These are phyloP conservation scores for Thyridium curvatum DNA, from an alignment of 2,329 filamentous ascomycete genomes.

Conservation along the genomic window DNA sequence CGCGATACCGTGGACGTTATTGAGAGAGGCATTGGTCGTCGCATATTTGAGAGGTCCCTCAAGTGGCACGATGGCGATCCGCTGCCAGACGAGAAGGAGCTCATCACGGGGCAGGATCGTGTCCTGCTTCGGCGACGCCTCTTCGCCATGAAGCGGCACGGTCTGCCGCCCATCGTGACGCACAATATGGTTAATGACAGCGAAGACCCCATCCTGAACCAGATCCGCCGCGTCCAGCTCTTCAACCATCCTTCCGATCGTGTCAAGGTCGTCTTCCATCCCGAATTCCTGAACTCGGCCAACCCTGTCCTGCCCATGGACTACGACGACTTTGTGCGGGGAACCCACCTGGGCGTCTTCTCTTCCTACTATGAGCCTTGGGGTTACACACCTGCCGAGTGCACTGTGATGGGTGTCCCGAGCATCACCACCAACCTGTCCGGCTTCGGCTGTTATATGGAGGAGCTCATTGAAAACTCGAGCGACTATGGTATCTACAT, in stretches of 20 bases:
- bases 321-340: constrained; percentile 97
- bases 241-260: constrained; percentile 95
- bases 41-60: constrained; percentile 89
- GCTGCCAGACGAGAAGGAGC: constrained; percentile 92
- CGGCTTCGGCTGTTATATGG: constrained; percentile 99
- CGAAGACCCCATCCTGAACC: constrained; percentile 92
- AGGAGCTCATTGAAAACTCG: constrained; percentile 96
- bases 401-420: constrained; percentile 97
- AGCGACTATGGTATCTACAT: constrained; percentile 99
- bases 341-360: constrained; percentile 93
- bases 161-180: constrained; percentile 89
- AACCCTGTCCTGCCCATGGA: constrained; percentile 94
- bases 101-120: constrained; percentile 86
- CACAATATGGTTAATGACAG: constrained; percentile 97
- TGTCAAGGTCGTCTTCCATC: constrained; percentile 97
- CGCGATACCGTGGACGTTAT: constrained; percentile 91
- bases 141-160: constrained; percentile 93
- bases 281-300: constrained; percentile 91
- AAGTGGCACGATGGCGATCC: constrained; percentile 94
- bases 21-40: constrained; percentile 84
- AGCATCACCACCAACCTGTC: constrained; percentile 98
- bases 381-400: constrained; percentile 97
- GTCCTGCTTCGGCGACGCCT: constrained; percentile 85
- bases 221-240: constrained; percentile 89
- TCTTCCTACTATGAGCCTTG: constrained; percentile 98